Conservation (phyloP, 2,329 filamentous ascomycete genomes). For the Penicillium sclerotigenum region DNA sequence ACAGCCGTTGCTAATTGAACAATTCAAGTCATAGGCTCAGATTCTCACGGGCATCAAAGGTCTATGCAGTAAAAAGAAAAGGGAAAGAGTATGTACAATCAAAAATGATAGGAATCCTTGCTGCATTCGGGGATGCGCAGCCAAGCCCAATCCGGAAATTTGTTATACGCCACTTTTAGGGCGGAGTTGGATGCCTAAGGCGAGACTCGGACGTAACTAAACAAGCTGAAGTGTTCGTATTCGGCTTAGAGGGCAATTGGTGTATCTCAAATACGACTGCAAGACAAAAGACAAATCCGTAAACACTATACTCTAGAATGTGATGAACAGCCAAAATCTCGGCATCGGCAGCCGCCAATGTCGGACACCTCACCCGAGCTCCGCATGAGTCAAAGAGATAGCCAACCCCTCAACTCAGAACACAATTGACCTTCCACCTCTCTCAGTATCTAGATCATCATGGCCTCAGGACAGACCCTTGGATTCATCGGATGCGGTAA, state of each 20-base stretch:
- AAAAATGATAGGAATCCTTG: neutral
- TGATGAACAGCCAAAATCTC: neutral
- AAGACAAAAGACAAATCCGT: too few species aligned
- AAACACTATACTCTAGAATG: too few species aligned
- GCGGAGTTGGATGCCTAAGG: neutral
- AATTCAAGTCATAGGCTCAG: neutral
- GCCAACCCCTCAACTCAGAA: neutral
- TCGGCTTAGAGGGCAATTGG: neutral
- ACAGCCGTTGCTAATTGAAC: neutral
- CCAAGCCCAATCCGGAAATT: conserved; percentile 9
- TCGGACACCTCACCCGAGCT: conserved; percentile 2
- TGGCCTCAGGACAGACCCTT: conserved; percentile 13
- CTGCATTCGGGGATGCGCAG: neutral
- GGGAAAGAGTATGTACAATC: too few species aligned
- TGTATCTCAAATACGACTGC: too few species aligned
- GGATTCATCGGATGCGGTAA: conserved; percentile 25
- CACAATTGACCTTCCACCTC: neutral
- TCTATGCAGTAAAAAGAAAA: neutral
- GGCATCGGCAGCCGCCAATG: neutral
- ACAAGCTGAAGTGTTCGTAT: neutral
- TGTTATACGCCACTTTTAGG: neutral
- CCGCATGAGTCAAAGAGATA: neutral
- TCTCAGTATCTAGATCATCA: neutral
- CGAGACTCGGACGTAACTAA: neutral
- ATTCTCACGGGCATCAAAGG: neutral